Evolutionary conservation across 2,329 filamentous ascomycete genomes (phyloP).

Genomic region (Cryphonectria carpinicola): DNA sequence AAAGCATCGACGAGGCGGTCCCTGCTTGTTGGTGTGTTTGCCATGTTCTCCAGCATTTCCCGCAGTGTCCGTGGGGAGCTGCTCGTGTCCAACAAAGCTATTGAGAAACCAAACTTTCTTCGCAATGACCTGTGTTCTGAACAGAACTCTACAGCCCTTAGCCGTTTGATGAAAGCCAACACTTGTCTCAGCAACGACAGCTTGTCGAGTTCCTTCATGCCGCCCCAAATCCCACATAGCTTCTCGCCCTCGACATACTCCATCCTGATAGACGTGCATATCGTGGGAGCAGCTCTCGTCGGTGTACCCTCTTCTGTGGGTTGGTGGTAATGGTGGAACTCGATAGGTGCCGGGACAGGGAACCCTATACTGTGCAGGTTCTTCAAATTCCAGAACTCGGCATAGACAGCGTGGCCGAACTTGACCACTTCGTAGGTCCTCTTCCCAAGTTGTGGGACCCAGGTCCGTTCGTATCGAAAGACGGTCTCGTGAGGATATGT

Average conservation of each 20-base stretch:
- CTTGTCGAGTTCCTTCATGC: not conserved
- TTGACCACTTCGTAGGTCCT: slow-evolving; percentile 7
- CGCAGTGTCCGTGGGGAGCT: not conserved
- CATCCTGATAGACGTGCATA: not conserved
- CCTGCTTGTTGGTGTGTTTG: not conserved
- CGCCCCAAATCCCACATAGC: not conserved
- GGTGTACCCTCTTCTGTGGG: not conserved
- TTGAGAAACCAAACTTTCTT: not conserved
- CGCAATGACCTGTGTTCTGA: not conserved
- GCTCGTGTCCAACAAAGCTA: not conserved
- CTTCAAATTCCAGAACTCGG: not conserved
- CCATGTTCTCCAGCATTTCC: not conserved
- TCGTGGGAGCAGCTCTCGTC: not conserved
- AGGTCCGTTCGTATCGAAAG: not conserved
- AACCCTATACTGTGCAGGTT: not conserved
- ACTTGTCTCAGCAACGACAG: not conserved
- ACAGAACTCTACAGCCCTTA: not conserved
- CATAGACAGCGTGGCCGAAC: not conserved
- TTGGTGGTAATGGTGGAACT: not conserved
- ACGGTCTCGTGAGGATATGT: not conserved
- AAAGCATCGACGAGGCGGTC: not conserved
- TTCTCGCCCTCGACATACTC: slow-evolving; percentile 1
- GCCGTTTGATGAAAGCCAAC: not conserved
- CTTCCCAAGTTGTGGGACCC: not conserved
- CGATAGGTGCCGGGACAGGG: not conserved